phyloP scores from a whole-genome alignment of 2,329 filamentous ascomycete species.

The Exophiala phaeomuriformis region DNA sequence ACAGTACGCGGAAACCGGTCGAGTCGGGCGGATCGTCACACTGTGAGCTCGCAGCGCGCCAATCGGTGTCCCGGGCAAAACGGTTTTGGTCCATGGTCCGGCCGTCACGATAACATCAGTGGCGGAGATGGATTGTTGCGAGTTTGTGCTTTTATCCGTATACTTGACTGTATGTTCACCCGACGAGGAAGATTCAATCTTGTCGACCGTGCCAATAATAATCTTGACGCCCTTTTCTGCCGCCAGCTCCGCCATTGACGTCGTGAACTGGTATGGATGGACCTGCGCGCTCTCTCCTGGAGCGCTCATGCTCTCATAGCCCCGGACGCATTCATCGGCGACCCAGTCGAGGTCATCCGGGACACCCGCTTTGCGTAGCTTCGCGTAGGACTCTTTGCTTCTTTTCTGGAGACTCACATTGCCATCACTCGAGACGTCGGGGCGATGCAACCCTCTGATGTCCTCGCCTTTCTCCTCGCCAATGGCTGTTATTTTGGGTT shows the following conservation, averaged over 20 bases:
- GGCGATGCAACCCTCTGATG: slow-evolving; percentile 21
- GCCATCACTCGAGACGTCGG: slow-evolving; percentile 19
- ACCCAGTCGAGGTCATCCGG: slow-evolving; percentile 83
- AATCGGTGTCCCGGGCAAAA: slow-evolving; percentile 52
- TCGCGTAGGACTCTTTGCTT: slow-evolving; percentile 44
- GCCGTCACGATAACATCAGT: slow-evolving; percentile 55
- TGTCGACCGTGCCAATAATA: slow-evolving; percentile 60
- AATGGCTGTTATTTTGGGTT: slow-evolving; percentile 27
- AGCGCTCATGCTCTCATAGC: slow-evolving; percentile 78
- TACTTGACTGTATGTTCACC: slow-evolving; percentile 50
- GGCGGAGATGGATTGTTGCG: slow-evolving; percentile 47
- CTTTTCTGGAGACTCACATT: slow-evolving; percentile 51
- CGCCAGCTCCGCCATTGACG: slow-evolving; percentile 69
- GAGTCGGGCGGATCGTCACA: slow-evolving; percentile 52
- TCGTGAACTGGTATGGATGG: slow-evolving; percentile 87
- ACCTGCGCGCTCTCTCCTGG: slow-evolving; percentile 82
- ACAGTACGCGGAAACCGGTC: slow-evolving; percentile 44
- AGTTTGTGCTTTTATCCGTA: slow-evolving; percentile 44
- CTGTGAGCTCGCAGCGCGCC: slow-evolving; percentile 55
- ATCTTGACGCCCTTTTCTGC: slow-evolving; percentile 62
- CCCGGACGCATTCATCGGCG: slow-evolving; percentile 55
- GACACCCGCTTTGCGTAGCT: slow-evolving; percentile 53
- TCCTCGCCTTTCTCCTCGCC: slow-evolving; percentile 28
- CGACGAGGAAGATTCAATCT: slow-evolving; percentile 40
- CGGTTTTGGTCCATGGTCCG: slow-evolving; percentile 53